Conservation (phyloP, 441 rosid species). For the Breynia disticha region DNA sequence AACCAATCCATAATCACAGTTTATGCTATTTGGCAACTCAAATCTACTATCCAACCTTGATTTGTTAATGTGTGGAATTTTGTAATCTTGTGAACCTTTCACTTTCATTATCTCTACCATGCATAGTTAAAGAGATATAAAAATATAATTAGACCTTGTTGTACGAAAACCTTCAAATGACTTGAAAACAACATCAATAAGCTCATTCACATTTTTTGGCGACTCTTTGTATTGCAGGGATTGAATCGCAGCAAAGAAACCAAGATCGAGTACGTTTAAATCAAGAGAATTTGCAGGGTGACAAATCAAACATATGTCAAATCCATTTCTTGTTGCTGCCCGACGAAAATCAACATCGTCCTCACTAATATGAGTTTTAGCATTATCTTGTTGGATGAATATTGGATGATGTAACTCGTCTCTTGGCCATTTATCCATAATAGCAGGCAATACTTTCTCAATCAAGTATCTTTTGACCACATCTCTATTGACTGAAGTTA, state of each 20-base stretch:
- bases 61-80: no score
- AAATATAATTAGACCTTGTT: no score
- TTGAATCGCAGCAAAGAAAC: constrained; percentile 1
- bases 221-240: not conserved
- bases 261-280: constrained; percentile 3
- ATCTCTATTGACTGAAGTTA: not conserved
- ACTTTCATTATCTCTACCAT: no score
- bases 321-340: not conserved
- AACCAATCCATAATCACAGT: no score
- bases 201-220: not conserved
- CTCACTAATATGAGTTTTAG: not conserved
- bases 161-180: no score
- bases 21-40: no score
- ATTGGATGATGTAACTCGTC: not conserved
- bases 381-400: constrained; percentile 10
- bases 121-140: no score
- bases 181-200: not conserved
- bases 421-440: not conserved
- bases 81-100: no score
- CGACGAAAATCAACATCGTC: not conserved
- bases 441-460: not conserved
- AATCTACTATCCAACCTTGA: no score
- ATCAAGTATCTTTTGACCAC: not conserved
- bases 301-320: not conserved
- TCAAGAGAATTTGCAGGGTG: constrained; percentile 3